Base-by-base conservation (phyloP, 2,329 filamentous ascomycete genomes). In the Didymella arachidicola region DNA sequence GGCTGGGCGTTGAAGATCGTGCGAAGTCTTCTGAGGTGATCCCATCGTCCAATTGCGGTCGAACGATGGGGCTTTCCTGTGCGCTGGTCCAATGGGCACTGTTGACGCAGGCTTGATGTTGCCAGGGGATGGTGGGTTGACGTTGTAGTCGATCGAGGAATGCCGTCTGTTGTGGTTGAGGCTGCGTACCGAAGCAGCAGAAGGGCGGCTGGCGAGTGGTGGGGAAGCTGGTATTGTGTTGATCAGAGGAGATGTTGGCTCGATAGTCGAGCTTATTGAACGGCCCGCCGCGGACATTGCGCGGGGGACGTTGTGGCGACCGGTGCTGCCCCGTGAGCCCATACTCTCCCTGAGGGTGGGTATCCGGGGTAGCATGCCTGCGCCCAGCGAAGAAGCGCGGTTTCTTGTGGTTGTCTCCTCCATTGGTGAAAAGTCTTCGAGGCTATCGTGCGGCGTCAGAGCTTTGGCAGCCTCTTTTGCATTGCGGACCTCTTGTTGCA, bases 111-210 rank as follows among this genome's bases (percentile, higher is more conserved):
- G 46, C 54, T 72, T 72, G 14, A 63, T 59, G 2, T 66, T 60
- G 16, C 57, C 68, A 7, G 73, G 71, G 8, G 67, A 65, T 7
- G 72, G 63, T 7, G 70, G 62, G 42, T 63, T 73, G 22, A 68
- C 62, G 49, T 86, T 83, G 72, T 88, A 89, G 66, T 96, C 92
- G 47, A 91, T 92, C 2, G 92, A 95, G 1, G 93, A 97, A 78
- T 96, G 93, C 59, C 93, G 89, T 41, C 93, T 87, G 39, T 90
- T 91, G 74, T 96, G 92, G 69, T 95, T 89, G 67, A 96, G 80
- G 59, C 92, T 91, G 66, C 92, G 86, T 39, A 96, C 84, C 11
- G 91, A 94, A 36, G 92, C 91, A 57, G 92, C 91, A 12, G 92
- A 96, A 3, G 92, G 91, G 48, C 85, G 81, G 27, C 78, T 77